Conservation (phyloP, 2,329 filamentous ascomycete genomes). For the Ceratocystis colombiana region DNA sequence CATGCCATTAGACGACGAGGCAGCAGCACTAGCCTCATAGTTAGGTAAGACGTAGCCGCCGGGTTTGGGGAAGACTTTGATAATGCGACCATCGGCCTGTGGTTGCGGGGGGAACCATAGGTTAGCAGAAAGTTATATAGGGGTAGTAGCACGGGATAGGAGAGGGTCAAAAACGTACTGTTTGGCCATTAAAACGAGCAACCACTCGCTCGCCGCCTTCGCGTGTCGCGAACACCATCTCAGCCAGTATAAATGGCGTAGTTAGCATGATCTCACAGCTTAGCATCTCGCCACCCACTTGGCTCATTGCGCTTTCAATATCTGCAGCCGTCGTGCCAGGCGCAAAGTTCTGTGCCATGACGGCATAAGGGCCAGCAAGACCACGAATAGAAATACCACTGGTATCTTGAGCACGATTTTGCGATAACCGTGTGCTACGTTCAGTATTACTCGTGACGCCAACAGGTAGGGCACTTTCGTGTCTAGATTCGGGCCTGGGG, state of each 20-base stretch:
- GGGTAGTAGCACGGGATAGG: not conserved
- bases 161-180: constrained; percentile 39
- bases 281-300: constrained; percentile 57
- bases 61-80: constrained; percentile 62
- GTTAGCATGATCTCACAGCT: constrained; percentile 59
- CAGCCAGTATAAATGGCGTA: constrained; percentile 62
- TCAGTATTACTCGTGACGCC: constrained; percentile 27
- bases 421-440: not conserved
- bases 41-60: constrained; percentile 34
- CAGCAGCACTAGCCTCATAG: constrained; percentile 29
- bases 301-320: constrained; percentile 72
- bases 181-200: constrained; percentile 67
- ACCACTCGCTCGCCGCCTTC: constrained; percentile 67
- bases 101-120: constrained; percentile 17
- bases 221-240: constrained; percentile 63
- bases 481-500: not conserved
- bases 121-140: not conserved
- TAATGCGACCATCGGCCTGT: constrained; percentile 61
- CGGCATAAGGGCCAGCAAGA: constrained; percentile 58
- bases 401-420: not conserved
- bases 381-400: constrained; percentile 64
- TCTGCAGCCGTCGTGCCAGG: constrained; percentile 71
- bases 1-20: constrained; percentile 28
- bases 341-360: constrained; percentile 74
- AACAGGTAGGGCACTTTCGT: not conserved